Evolutionary conservation across 2,329 filamentous ascomycete species (phyloP).

Genomic region (Zelopaecilomyces penicillatus): DNA sequence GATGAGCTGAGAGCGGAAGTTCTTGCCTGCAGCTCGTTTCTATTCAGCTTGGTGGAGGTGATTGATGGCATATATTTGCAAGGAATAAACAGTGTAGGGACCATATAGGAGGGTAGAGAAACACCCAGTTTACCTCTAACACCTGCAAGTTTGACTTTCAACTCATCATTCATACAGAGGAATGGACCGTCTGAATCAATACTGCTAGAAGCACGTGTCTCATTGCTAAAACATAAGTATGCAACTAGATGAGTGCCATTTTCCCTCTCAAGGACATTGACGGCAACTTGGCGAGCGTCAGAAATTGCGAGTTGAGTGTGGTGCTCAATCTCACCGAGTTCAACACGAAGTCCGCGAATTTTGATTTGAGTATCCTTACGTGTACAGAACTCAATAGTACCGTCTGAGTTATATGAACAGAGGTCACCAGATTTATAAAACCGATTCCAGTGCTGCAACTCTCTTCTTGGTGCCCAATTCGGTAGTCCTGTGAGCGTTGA

Average conservation of each 20-base stretch:
- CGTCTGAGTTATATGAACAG: conserved; percentile 4
- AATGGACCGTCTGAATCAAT: no score
- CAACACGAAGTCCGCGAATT: not conserved
- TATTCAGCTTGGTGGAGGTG: not conserved
- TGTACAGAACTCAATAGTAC: not conserved
- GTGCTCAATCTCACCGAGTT: not conserved
- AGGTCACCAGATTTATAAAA: not conserved
- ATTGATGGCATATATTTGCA: not conserved
- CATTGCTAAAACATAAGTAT: not conserved
- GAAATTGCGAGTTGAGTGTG: not conserved
- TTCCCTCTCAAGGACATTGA: not conserved
- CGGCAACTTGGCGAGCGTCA: not conserved
- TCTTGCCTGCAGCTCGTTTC: not conserved
- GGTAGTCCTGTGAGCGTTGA: not conserved
- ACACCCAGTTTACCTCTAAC: not conserved
- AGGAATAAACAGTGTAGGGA: not conserved
- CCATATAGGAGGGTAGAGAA: not conserved
- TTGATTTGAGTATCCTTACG: not conserved
- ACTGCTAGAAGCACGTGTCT: not conserved
- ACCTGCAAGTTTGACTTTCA: not conserved
- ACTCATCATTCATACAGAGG: not conserved
- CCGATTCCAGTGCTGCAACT: not conserved
- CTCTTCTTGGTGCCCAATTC: no score
- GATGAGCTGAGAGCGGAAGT: no score
- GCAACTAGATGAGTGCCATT: not conserved